Evolutionary conservation across 345 rosid genomes (phyloP).

Genomic region (Orychophragmus violaceus): DNA sequence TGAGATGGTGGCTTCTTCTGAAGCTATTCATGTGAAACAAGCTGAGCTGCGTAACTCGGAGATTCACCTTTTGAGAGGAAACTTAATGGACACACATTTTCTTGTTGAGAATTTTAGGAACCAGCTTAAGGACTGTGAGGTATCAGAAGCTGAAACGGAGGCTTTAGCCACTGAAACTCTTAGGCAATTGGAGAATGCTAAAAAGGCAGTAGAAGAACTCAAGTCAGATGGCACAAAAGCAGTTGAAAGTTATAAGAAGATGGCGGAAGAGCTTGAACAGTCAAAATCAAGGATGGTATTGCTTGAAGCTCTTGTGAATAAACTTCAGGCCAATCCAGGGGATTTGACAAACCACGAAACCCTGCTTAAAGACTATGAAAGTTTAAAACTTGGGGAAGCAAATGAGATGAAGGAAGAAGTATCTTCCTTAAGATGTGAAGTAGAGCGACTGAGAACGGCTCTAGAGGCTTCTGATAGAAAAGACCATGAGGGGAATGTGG

Average conservation of each 20-base stretch:
- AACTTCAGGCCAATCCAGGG: constrained; percentile 29
- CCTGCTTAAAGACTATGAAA: constrained; percentile 28
- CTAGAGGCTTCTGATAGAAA: constrained; percentile 37
- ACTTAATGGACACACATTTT: constrained; percentile 53
- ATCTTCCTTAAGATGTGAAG: constrained; percentile 47
- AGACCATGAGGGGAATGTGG: constrained; percentile 15
- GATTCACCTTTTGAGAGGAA: constrained; percentile 58
- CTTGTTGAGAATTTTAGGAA: constrained; percentile 68
- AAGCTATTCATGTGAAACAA: constrained; percentile 45
- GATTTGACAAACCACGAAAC: constrained; percentile 17
- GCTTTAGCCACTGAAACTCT: constrained; percentile 68
- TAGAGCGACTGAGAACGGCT: constrained; percentile 42
- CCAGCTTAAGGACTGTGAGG: constrained; percentile 65
- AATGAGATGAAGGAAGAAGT: constrained; percentile 45
- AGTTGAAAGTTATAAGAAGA: constrained; percentile 49
- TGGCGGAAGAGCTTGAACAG: constrained; percentile 58
- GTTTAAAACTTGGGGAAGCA: constrained; percentile 32
- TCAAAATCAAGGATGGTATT: constrained; percentile 48
- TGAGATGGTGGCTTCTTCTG: constrained; percentile 55
- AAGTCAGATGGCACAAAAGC: constrained; percentile 55
- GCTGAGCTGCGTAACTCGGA: constrained; percentile 52
- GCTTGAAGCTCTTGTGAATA: constrained; percentile 48
- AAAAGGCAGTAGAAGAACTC: constrained; percentile 52
- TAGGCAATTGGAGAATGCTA: constrained; percentile 68
- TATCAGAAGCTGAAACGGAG: constrained; percentile 68